A percentile compares a stretch with the other conserved stretches of the same genome.
Evolutionary conservation across 2,329 filamentous ascomycete genomes (phyloP).

Genomic region (Exophiala aquamarina): DNA sequence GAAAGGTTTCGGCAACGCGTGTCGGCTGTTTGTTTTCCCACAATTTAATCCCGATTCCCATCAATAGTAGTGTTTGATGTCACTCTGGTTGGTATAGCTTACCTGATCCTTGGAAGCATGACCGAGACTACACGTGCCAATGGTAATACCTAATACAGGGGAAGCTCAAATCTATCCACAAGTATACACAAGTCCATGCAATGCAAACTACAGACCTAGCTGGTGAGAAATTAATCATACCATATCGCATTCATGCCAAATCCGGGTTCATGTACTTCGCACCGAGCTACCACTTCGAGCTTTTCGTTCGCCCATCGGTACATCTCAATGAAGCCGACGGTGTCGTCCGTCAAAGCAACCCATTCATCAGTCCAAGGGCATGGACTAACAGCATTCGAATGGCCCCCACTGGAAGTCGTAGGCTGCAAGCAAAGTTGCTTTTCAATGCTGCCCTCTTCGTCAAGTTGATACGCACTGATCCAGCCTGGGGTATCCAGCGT

Average conservation of each 20-base stretch:
- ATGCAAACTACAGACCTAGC: neutral
- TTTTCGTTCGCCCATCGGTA: conserved; percentile 85
- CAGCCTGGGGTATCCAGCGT: conserved; percentile 75
- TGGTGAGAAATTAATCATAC: conserved; percentile 76
- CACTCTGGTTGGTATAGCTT: too few species aligned
- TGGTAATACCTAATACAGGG: too few species aligned
- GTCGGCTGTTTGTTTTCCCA: too few species aligned
- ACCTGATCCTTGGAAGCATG: too few species aligned
- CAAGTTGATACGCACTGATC: conserved; percentile 75
- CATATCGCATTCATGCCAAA: conserved; percentile 97
- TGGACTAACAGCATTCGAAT: conserved; percentile 83
- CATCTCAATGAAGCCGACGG: conserved; percentile 83
- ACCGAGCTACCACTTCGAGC: conserved; percentile 71
- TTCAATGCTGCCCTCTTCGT: conserved; percentile 69
- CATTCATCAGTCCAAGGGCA: conserved; percentile 85
- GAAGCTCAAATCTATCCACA: neutral
- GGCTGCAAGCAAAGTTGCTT: conserved; percentile 77
- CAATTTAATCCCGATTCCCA: too few species aligned
- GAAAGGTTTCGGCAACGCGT: too few species aligned
- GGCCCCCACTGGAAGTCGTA: conserved; percentile 81
- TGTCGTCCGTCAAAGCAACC: conserved; percentile 86
- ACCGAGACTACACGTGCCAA: too few species aligned
- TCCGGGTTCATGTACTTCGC: conserved; percentile 79
- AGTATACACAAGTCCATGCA: neutral
- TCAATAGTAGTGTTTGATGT: too few species aligned